Base-by-base conservation (phyloP, 2,329 filamentous ascomycete genomes). In the Elsinoe perseae region DNA sequence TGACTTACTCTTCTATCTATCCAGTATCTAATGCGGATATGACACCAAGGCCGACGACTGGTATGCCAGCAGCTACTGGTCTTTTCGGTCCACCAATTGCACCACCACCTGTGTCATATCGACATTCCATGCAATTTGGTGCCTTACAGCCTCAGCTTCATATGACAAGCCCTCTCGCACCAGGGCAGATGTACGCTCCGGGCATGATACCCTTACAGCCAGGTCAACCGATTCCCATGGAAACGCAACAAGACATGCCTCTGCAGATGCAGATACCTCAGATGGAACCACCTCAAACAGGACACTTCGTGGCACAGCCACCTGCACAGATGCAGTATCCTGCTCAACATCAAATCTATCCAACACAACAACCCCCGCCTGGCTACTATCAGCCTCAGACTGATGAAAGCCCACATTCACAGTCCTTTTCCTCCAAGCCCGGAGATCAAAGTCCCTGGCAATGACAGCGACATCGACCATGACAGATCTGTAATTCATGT, bases 391-490 rank as follows among this genome's bases (percentile, higher is more conserved):
- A 52, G 18, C 14, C 18, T 9, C 43, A 48, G 18, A 7, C 32
- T 9, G 25, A 34, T 8, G 25, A 12, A 5, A n/a, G 30, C 7
- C 20, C 27, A 3, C 48, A 52, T 6, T 52, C 48, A 20, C 48
- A 52, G 9, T 38, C 48, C 2, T 42, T 54, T 71, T 72, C 7
- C 59, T 62, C 10, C 61, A 63, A 32, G 62, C 64, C 40, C 10
- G 40, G 40, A 12, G 40, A 44, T 27, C 40, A 44, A 44, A 21
- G 40, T 61, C 58, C 32, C 60, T 58, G 1, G 68, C 69, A 2
- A 70, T 68, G 46, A 69, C 66, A 27, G 69, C 64, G 9, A 72
- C 66, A 16, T 68, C 20, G 12, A 9, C 20, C 20, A 25, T 10
- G 40, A 44, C 40, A 10, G 12, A 12, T 12, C 25, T 25, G 7